Evolutionary conservation across 2,329 filamentous ascomycete genomes (phyloP), one percentile per base, ranked within the genome.

Genomic region (Pseudocercospora macadamiae): DNA sequence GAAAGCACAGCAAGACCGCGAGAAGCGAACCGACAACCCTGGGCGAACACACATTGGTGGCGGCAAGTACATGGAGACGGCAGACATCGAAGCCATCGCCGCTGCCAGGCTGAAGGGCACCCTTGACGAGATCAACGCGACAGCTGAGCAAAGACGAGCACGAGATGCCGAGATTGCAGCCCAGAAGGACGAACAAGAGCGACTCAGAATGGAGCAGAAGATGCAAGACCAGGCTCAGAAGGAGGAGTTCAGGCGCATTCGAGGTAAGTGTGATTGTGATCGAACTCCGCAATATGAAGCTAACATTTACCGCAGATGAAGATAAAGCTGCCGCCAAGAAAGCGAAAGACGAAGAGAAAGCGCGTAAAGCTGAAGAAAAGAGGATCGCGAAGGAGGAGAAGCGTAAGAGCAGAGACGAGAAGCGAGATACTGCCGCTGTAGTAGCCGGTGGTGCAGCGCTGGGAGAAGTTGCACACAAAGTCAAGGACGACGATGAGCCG

Each of bases 101-200:
- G 83, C 86, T 10, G 85, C 83, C 45, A 86, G 88, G 65, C 83
- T 97, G 14, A 90, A 93, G 72, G 93, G 93, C 3, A 86, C 95
- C 0, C 74, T 97, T 4, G 88, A 96, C 65, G 90, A 96, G 64
- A 95, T 97, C 62, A 87, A 88, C 54, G 87, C 90, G 52, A 90
- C 87, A 70, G 90, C 90, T 0, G 89, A 92, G 69, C 81, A 82
- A 61, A 87, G 91, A 71, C 81, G 85, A 36, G 89, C 88, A 49
- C 82, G 87, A 59, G 82, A 89, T 60, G 80, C 86, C 47, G 84
- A 87, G 64, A 74, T 84, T 9, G 82, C 83, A 39, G 72, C 86
- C 16, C 88, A 91, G 60, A 80, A 86, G 61, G 86, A 91, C 58
- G 80, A 86, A 63, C 82, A 83, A 66, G 82, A 87, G 70, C 82